Evolutionary conservation across 164 flowering plant genomes (phyloP).

Genomic region (Chimonanthus praecox): DNA sequence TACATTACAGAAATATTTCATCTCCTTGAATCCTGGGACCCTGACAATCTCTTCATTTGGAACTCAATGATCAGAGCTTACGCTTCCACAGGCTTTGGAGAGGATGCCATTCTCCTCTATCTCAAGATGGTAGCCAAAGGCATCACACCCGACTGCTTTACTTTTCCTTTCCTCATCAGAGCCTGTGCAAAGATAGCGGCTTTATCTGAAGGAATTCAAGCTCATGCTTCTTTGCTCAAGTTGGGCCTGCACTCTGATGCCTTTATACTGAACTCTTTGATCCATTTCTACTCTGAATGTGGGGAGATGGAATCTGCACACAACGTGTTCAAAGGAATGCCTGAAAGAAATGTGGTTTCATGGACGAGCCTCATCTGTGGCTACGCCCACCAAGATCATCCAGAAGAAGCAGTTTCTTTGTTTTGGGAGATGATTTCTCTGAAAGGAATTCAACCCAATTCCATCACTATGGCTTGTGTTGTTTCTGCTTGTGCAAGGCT

Average conservation of each 20-base stretch:
- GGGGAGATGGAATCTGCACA: conserved; percentile 33
- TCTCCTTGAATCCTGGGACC: conserved; percentile 16
- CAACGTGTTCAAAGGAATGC: conserved; percentile 51
- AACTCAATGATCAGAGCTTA: conserved; percentile 56
- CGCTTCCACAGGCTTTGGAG: conserved; percentile 30
- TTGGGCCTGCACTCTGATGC: conserved; percentile 38
- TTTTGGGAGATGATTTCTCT: conserved; percentile 45
- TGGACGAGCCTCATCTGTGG: conserved; percentile 66
- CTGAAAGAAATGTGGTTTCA: conserved; percentile 55
- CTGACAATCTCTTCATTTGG: conserved; percentile 25
- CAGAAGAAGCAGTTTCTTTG: conserved; percentile 44
- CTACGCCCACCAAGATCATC: conserved; percentile 23
- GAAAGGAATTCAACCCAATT: conserved; percentile 35
- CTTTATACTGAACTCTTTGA: conserved; percentile 41
- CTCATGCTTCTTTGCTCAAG: conserved; percentile 42
- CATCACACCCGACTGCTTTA: conserved; percentile 37
- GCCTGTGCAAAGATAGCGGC: conserved; percentile 41
- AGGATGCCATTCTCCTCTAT: conserved; percentile 38
- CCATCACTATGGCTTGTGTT: conserved; percentile 52
- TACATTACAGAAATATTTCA: conserved; percentile 40
- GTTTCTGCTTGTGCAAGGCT: conserved; percentile 58
- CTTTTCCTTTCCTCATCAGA: conserved; percentile 41
- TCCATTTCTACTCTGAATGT: conserved; percentile 45
- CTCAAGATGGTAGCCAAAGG: conserved; percentile 30
- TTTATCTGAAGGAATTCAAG: conserved; percentile 35